phyloP scores from a whole-genome alignment of 1,284 basidiomycete genomes.

The Apiotrichum domesticum region DNA sequence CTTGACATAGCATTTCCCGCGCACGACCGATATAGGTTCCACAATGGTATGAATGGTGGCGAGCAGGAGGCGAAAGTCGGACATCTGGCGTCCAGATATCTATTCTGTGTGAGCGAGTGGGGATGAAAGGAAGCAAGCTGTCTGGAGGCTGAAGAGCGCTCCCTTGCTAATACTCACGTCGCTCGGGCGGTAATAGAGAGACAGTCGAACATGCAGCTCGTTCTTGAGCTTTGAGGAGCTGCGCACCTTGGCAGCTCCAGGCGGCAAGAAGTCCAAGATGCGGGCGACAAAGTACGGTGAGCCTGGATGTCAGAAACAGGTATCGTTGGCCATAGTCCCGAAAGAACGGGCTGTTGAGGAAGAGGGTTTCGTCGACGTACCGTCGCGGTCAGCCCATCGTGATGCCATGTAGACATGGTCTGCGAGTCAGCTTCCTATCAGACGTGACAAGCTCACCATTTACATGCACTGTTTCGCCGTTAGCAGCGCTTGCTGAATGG shows the following conservation, averaged over 20 bases:
- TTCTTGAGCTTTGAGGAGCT: slow-evolving; percentile 21
- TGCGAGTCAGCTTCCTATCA: slow-evolving; percentile 37
- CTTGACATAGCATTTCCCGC: slow-evolving; percentile 83
- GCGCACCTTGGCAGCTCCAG: slow-evolving; percentile 44
- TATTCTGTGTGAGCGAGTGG: slow-evolving; percentile 8
- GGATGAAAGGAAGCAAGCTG: not conserved
- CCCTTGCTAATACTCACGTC: slow-evolving; percentile 31
- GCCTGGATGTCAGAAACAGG: slow-evolving; percentile 20
- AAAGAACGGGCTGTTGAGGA: too few relatives aligned
- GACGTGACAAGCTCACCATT: slow-evolving; percentile 28
- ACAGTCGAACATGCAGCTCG: slow-evolving; percentile 62
- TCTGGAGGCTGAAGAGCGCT: not conserved
- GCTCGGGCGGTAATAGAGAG: slow-evolving; percentile 82
- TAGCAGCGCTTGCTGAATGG: slow-evolving; percentile 36
- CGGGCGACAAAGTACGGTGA: slow-evolving; percentile 86
- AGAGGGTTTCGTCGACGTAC: slow-evolving; percentile 47
- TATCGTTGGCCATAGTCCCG: too few relatives aligned
- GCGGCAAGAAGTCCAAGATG: slow-evolving; percentile 90
- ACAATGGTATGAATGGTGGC: slow-evolving; percentile 94
- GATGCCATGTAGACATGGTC: slow-evolving; percentile 95
- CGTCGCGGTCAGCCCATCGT: slow-evolving; percentile 81
- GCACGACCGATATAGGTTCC: slow-evolving; percentile 83
- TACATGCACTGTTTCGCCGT: slow-evolving; percentile 40
- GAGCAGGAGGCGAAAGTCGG: slow-evolving; percentile 81
- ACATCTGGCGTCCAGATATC: slow-evolving; percentile 49